Conservation (phyloP, 768 basidiomycete genomes). For the Tylopilus sp. region DNA sequence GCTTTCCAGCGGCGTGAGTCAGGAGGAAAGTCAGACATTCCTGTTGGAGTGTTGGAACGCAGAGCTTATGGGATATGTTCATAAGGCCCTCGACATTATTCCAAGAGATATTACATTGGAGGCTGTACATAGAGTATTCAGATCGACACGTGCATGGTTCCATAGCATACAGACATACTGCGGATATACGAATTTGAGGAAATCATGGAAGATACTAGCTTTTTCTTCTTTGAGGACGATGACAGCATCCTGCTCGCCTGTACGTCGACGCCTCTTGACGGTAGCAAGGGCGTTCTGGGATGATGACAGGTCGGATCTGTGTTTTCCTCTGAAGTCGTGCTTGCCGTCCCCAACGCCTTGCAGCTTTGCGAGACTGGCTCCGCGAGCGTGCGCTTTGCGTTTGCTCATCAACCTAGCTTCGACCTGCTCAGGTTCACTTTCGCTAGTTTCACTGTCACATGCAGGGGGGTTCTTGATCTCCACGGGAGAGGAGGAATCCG, state of each 20-base stretch:
- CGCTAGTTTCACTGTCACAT: slow-evolving; percentile 34
- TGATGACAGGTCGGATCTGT: slow-evolving; percentile 10
- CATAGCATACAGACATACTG: slow-evolving; percentile 52
- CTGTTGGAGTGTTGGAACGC: slow-evolving; percentile 74
- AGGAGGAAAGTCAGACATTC: slow-evolving; percentile 86
- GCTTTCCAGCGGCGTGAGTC: slow-evolving; percentile 88
- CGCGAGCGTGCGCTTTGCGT: slow-evolving; percentile 40
- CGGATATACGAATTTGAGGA: slow-evolving; percentile 90
- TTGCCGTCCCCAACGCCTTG: slow-evolving; percentile 35
- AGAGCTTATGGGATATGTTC: slow-evolving; percentile 88
- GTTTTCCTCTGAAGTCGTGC: slow-evolving; percentile 25
- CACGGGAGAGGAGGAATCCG: slow-evolving; percentile 42
- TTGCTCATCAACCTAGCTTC: slow-evolving; percentile 16
- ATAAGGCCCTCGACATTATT: slow-evolving; percentile 90
- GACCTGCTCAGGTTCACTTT: slow-evolving; percentile 34
- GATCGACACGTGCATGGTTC: neutral
- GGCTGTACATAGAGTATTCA: slow-evolving; percentile 35
- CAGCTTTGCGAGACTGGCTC: slow-evolving; percentile 59
- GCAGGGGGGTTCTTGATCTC: slow-evolving; percentile 35
- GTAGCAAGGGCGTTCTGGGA: slow-evolving; percentile 38
- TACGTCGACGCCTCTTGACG: slow-evolving; percentile 39
- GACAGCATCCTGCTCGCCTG: slow-evolving; percentile 68
- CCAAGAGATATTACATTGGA: slow-evolving; percentile 93
- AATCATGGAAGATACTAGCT: slow-evolving; percentile 88
- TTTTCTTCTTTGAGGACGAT: slow-evolving; percentile 90